Evolutionary conservation across 2,329 filamentous ascomycete genomes (phyloP), one percentile per base, ranked within the genome.

Genomic region (Amphichorda felina): DNA sequence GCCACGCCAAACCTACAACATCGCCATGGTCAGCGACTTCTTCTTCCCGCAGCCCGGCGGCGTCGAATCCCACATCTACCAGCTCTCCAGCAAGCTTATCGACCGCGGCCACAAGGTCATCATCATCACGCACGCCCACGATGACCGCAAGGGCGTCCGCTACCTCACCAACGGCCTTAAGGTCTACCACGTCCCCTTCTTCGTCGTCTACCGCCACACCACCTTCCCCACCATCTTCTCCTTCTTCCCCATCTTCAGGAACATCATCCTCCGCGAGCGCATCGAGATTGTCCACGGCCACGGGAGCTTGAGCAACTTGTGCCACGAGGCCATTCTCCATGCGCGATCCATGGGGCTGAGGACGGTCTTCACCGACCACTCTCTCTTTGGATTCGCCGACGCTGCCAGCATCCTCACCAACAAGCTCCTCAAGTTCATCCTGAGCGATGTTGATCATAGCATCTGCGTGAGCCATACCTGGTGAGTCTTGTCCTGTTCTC

Each of bases 201-300:
- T 94, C 54, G 79, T 96, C 56, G 88, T 98, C 49, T 96, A 95
- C 58, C 86, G 93, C 47, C 82, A 87, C 43, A 77, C 87, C 4
- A 93, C 87, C 10, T 89, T 98, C 50, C 91, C 91, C 0, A 96
- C 93, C 5, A 87, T 98, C 51, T 96, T 96, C 64, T 95, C 89
- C 21, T 95, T 94, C 64, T 98, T 98, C 49, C 91, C 93, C 8
- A 78, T 95, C n/a, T 88, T 98, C 50, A 79, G 91, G 38, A 94
- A 96, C 48, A 96, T 98, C 48, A 75, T 95, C 42, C 82, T 98
- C 41, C 79, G 91, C 31, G 91, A 98, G 59, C 75, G 80, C 41
- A 95, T 98, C 46, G 82, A 96, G 56, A 98, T 98, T 48, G 88
- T 98, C 0, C 91, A 98, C 54, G 91, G 89, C n/a, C 91, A 98